These are phyloP conservation scores for Aspergillus unguis DNA, from an alignment of 2,329 filamentous ascomycete genomes.

Conservation along the genomic window DNA sequence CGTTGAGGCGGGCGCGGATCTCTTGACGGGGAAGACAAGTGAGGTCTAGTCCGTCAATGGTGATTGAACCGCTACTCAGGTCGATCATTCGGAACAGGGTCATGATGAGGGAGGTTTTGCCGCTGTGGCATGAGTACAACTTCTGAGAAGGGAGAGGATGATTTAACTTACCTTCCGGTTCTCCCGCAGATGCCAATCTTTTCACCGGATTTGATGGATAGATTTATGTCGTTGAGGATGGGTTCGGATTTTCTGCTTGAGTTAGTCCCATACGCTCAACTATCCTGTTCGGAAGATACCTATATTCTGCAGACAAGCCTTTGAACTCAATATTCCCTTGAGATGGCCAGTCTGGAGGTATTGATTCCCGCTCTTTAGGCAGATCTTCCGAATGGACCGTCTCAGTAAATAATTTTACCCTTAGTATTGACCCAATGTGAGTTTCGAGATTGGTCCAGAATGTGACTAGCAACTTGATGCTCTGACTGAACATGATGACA, in stretches of 20 bases:
- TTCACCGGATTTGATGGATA: conserved; percentile 44
- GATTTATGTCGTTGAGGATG: conserved; percentile 46
- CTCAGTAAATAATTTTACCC: conserved; percentile 53
- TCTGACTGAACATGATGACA: conserved; percentile 53
- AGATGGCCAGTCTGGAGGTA: conserved; percentile 44
- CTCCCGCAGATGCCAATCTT: conserved; percentile 43
- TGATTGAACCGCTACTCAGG: conserved; percentile 38
- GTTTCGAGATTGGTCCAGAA: conserved; percentile 59
- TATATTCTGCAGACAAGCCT: conserved; percentile 46
- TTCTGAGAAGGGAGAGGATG: conserved; percentile 2
- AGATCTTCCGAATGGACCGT: conserved; percentile 45
- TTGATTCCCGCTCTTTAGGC: conserved; percentile 37
- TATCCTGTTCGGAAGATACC: conserved; percentile 21
- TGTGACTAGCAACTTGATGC: conserved; percentile 50
- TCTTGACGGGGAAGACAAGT: conserved; percentile 36
- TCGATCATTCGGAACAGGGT: conserved; percentile 45
- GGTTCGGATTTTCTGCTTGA: conserved; percentile 24
- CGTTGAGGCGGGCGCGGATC: conserved; percentile 42
- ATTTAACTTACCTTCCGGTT: conserved; percentile 33
- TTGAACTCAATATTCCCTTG: conserved; percentile 44
- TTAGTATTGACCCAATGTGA: conserved; percentile 54
- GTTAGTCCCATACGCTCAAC: not conserved
- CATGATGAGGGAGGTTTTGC: conserved; percentile 44
- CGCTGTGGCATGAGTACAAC: conserved; percentile 24
- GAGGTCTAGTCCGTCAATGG: conserved; percentile 44